Conservation (phyloP, 2,329 filamentous ascomycete genomes). For the Drechslerella dactyloides region DNA sequence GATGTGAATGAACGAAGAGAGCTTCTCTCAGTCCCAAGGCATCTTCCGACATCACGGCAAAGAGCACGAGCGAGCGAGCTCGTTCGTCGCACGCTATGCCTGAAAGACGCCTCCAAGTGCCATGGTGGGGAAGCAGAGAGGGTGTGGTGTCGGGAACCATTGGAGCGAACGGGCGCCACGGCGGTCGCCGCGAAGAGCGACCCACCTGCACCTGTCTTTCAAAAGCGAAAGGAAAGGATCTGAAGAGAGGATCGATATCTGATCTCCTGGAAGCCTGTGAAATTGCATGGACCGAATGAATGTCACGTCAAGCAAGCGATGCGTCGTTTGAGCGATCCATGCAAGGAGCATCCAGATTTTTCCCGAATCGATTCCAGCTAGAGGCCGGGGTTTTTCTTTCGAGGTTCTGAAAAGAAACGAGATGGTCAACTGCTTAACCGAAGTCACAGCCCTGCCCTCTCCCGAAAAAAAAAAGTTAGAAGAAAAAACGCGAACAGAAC, state of each 20-base stretch:
- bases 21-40: background rate
- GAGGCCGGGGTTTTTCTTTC: background rate
- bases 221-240: slow-evolving; percentile 13
- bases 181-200: slow-evolving; percentile 24
- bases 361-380: slow-evolving; percentile 15
- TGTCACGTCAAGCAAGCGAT: slow-evolving; percentile 11
- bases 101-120: background rate
- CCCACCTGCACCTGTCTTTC: slow-evolving; percentile 7
- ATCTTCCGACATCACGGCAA: too few species aligned
- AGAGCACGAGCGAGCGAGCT: background rate
- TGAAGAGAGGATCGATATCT: slow-evolving; percentile 24
- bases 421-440: slow-evolving; percentile 34
- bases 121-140: background rate
- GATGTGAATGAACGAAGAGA: background rate
- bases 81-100: background rate
- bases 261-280: slow-evolving; percentile 13
- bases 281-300: slow-evolving; percentile 9
- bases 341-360: slow-evolving; percentile 22
- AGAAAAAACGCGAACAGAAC: background rate
- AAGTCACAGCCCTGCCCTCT: slow-evolving; percentile 18
- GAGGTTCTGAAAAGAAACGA: slow-evolving; percentile 22
- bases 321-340: slow-evolving; percentile 21
- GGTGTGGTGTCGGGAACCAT: background rate
- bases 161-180: background rate
- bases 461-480: background rate